Conservation (phyloP, 768 basidiomycete species). For the Lactifluus volemus region DNA sequence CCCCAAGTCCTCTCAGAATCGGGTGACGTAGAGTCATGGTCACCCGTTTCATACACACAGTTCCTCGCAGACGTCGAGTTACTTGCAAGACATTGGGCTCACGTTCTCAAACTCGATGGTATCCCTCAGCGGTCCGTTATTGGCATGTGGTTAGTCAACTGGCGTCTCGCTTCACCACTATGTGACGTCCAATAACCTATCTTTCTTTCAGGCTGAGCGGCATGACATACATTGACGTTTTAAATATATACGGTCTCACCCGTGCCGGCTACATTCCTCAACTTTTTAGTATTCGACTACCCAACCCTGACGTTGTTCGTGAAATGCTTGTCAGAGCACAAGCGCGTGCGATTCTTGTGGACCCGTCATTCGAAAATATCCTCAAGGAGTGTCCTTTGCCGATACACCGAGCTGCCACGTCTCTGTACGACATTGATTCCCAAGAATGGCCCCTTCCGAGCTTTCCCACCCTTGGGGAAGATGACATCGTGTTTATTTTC, state of each 20-base stretch:
- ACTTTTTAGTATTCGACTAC: constrained; percentile 68
- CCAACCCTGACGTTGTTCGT: constrained; percentile 60
- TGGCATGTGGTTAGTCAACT: constrained; percentile 54
- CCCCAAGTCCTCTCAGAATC: constrained; percentile 40
- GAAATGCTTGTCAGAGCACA: constrained; percentile 57
- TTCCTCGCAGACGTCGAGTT: constrained; percentile 59
- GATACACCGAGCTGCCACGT: constrained; percentile 34
- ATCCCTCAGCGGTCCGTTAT: constrained; percentile 52
- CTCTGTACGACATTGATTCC: constrained; percentile 31
- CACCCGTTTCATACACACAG: constrained; percentile 50
- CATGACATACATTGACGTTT: constrained; percentile 58
- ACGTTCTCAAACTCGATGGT: constrained; percentile 35
- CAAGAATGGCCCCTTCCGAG: constrained; percentile 36
- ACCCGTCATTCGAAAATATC: constrained; percentile 42
- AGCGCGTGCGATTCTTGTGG: constrained; percentile 57
- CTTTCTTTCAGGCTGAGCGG: constrained; percentile 51
- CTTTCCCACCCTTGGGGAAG: constrained; percentile 28
- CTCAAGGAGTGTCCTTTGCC: constrained; percentile 42
- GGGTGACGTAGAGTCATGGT: constrained; percentile 43
- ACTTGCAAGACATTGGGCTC: constrained; percentile 57
- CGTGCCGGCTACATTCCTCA: constrained; percentile 74
- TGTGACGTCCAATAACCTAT: constrained; percentile 1
- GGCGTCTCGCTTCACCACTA: neutral
- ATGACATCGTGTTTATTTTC: constrained; percentile 57
- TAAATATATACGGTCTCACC: constrained; percentile 68